Percentiles rank a stretch among this genome's conserved stretches.
phyloP scores from a whole-genome alignment of 148 eudicot species.

The Agrostemma githago region DNA sequence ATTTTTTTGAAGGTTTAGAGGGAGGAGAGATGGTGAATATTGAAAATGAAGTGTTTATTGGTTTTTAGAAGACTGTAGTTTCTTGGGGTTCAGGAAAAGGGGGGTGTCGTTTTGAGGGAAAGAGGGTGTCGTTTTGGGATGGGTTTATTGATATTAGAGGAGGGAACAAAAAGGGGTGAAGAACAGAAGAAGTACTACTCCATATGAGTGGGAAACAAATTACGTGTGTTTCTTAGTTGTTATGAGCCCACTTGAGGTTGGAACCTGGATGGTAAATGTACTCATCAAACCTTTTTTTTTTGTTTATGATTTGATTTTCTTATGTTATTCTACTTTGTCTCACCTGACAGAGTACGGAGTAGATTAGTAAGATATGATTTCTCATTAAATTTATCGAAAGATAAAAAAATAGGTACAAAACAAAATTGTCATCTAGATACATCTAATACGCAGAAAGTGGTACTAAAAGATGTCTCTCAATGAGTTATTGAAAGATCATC shows the following conservation, averaged over 20 bases:
- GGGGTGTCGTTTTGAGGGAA: conserved; percentile 4
- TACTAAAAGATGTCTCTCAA: no score
- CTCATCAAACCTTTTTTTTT: background rate
- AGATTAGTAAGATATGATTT: no score
- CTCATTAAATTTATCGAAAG: no score
- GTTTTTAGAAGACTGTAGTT: background rate
- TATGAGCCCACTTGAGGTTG: conserved; percentile 12
- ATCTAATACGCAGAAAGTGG: no score
- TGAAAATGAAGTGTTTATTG: background rate
- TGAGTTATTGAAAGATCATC: no score
- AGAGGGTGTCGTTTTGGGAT: background rate
- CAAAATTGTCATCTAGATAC: no score
- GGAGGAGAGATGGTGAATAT: background rate
- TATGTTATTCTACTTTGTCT: no score
- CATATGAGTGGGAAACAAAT: background rate
- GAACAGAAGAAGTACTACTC: no score
- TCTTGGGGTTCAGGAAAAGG: conserved; percentile 19
- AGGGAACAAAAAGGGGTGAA: background rate
- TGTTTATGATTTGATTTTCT: background rate
- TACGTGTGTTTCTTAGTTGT: conserved; percentile 14
- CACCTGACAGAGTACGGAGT: no score
- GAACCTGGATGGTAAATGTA: background rate
- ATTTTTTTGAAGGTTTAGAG: background rate
- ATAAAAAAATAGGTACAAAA: no score
- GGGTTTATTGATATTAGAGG: background rate